Conservation (phyloP, 441 rosid genomes). For the Populus hybrid region DNA sequence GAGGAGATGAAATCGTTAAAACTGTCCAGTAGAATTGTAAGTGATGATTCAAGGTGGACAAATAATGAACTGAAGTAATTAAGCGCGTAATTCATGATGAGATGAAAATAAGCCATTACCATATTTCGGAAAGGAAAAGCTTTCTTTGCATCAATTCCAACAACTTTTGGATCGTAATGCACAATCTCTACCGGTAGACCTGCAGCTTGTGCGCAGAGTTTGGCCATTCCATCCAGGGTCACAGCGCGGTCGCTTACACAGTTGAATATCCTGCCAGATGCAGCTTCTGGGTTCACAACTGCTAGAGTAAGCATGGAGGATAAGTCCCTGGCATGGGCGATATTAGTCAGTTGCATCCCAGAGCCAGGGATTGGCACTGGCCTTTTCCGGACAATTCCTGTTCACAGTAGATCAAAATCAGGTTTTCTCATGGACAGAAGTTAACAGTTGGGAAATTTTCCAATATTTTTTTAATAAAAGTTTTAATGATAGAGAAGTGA, state of each 20-base stretch:
- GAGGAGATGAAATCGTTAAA: not conserved
- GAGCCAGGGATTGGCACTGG: conserved; percentile 91
- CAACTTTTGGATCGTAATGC: conserved; percentile 85
- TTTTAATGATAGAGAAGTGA: not conserved
- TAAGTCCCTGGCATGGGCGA: conserved; percentile 74
- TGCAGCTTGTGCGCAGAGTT: conserved; percentile 88
- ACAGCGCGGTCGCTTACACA: conserved; percentile 89
- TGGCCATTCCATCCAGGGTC: conserved; percentile 92
- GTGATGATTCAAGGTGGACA: not conserved
- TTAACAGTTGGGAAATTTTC: not conserved
- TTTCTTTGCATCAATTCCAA: conserved; percentile 81
- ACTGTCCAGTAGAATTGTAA: not conserved
- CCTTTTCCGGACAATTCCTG: conserved; percentile 83
- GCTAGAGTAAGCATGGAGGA: conserved; percentile 83
- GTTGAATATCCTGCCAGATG: conserved; percentile 69
- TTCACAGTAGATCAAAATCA: conserved; percentile 4
- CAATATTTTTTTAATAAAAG: too few species aligned
- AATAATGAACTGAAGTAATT: not conserved
- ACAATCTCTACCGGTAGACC: conserved; percentile 68
- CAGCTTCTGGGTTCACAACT: conserved; percentile 68
- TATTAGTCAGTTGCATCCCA: conserved; percentile 86
- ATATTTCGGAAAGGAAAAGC: too few species aligned
- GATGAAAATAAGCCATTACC: conserved; percentile 33
- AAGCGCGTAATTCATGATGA: not conserved
- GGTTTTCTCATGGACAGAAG: not conserved